Percentiles rank a stretch among this genome's conserved stretches.
phyloP scores from a whole-genome alignment of 495 filamentous ascomycete species.

The Thermothielavioides terrestris region DNA sequence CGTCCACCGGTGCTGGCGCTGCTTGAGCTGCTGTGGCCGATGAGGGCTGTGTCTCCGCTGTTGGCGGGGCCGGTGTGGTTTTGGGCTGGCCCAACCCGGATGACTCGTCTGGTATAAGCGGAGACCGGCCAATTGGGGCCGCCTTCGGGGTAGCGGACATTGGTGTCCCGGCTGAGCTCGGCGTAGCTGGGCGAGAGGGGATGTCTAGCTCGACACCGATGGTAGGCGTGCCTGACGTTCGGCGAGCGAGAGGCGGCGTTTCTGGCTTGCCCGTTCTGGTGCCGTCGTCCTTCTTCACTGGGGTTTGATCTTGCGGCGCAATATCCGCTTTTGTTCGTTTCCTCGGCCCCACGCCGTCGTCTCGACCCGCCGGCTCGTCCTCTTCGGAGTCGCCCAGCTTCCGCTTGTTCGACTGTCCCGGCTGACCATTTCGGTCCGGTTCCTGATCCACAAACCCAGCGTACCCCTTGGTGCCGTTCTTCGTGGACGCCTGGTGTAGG shows the following conservation, averaged over 20 bases:
- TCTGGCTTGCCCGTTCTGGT: conserved; percentile 8
- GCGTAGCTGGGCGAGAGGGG: conserved; percentile 48
- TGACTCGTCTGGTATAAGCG: conserved; percentile 30
- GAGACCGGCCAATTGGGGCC: conserved; percentile 27
- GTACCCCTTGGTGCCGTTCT: conserved; percentile 9
- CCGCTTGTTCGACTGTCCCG: conserved; percentile 25
- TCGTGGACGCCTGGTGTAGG: conserved; percentile 8
- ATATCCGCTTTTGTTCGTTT: conserved; percentile 36
- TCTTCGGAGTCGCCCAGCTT: conserved; percentile 33
- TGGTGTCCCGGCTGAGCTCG: conserved; percentile 25
- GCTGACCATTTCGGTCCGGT: not conserved
- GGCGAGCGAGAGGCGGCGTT: conserved; percentile 28
- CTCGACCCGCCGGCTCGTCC: conserved; percentile 28
- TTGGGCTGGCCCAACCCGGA: not conserved
- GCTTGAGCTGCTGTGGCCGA: conserved; percentile 8
- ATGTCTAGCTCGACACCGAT: conserved; percentile 47
- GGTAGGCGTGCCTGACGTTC: conserved; percentile 31
- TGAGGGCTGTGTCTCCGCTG: conserved; percentile 11
- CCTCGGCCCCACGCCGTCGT: conserved; percentile 32
- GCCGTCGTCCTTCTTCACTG: conserved; percentile 3
- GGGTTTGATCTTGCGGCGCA: conserved; percentile 10
- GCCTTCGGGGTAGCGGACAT: conserved; percentile 26
- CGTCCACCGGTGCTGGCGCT: conserved; percentile 45
- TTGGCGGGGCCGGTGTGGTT: conserved; percentile 9
- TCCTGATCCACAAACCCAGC: conserved; percentile 8